Base-by-base conservation (phyloP, 495 filamentous ascomycete genomes). In the Penicillium cinerascens region DNA sequence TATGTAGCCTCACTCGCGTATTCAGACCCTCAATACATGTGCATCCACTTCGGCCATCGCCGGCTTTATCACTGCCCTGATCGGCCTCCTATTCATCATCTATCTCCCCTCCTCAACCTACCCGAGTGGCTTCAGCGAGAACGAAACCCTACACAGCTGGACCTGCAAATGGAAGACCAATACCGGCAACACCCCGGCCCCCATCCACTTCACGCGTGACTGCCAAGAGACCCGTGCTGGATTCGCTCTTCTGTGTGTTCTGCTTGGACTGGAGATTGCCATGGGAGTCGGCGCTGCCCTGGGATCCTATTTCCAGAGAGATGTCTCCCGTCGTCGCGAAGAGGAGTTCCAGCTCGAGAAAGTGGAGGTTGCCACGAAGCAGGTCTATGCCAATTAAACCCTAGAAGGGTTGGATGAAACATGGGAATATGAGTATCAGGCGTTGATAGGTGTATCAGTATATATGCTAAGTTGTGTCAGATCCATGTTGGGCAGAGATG, bases 71-170 rank as follows among this genome's bases (percentile, higher is more conserved):
- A 60, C 70, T 0, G 56, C 78, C 15, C 56, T 78, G 9, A 65
- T 74, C 16, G 64, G 67, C 15, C 52, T 76, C 21, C 49, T 73
- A 15, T 78, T 78, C 55, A 66, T 64, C 21, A 71, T 77, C 26
- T 70, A 75, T 51, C 67, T 68, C 8, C 72, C 74, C 0, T 70
- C 68, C 7, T 69, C 76, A 16, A 58, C 62, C 1, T 66, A 68
- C 37, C 68, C 71, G 11, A 66, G 42, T 17, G 68, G 66, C 22
- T 75, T 74, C 50, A 66, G 55, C 51, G 37, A 58, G 1, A 66
- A 67, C 17, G 77, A 79, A 48, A 80, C 75, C 9, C 63, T 81
- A 15, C 65, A 74, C 22, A 75, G 70, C 44, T 81, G 78, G 78
- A 78, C 77, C 5, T 81, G 78, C 63, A 79, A 78, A 55, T 79